Base-by-base conservation (phyloP, 805 yeast genomes). In the Suhomyces canberraensis region DNA sequence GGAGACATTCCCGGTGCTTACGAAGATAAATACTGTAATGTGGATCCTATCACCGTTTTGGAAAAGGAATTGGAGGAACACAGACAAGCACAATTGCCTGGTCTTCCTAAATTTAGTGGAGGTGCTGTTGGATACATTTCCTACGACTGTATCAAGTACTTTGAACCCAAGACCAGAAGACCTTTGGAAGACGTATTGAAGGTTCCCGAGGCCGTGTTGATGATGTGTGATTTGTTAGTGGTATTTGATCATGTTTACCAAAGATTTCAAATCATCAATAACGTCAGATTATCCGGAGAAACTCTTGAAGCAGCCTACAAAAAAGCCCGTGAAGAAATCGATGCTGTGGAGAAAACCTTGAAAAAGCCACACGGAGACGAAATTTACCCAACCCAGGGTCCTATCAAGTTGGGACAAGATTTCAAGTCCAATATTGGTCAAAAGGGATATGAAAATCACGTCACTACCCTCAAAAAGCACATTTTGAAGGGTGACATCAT, bases 41-140 rank as follows among this genome's bases (percentile, higher is more conserved):
- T 78, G 17, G 98, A 93, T 60, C 98, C 98, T 1, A 70, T 93
- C 42, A 58, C 64, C 2, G 54, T 84, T 3, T 69, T 93, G 45
- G 96, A 93, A 56, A 47, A 75, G 29, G 96, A 91, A 56, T 70
- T 93, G 66, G 60, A 67, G 8, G 60, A 69, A 27, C 76, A 75
- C 52, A 75, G 70, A 37, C 88, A 86, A 52, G 87, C 90, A 1
- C 79, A 76, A 48, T 65, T 87, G 34, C 95, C 95, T 0, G 95
- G 95, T 28, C 67, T 90, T 33, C 87, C 96, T 11, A 77, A 75
- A 45, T 66, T 89, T 40, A 81, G 90, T 50, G 98, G 99, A 40
- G 99, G 99, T 45, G 98, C 98, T 4, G 75, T 91, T 37, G 99
- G 99, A 2, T 93, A 89, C 57, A 80, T 93, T 29, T 87, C 97